Percentiles rank a stretch among this genome's conserved stretches.
phyloP scores from a whole-genome alignment of 371 early-diverging fungal species.

The Mucor piriformis region DNA sequence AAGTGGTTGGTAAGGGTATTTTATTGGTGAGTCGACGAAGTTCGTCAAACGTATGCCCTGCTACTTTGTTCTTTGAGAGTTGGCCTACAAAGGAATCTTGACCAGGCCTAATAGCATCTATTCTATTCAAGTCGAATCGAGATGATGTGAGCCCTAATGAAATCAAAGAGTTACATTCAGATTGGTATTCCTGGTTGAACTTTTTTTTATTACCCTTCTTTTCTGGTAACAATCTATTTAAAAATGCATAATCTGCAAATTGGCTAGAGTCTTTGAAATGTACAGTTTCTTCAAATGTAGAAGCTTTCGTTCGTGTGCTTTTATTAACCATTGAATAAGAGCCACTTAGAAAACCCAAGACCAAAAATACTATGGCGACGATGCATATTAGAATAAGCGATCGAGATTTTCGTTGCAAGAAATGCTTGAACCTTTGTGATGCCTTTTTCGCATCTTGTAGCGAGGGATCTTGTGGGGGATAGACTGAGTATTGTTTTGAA shows the following conservation, averaged over 20 bases:
- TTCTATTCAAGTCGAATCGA: not conserved
- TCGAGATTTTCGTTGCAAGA: not conserved
- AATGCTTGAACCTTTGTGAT: not conserved
- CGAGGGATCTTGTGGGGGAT: conserved; percentile 5
- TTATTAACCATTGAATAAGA: not conserved
- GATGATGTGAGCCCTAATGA: not conserved
- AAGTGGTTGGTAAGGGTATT: conserved; percentile 1
- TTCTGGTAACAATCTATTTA: conserved; percentile 25
- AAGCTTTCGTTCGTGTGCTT: not conserved
- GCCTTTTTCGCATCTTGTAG: not conserved
- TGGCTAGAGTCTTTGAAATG: conserved; percentile 29
- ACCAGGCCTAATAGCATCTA: conserved; percentile 1
- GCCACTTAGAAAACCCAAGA: not conserved
- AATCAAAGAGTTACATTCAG: not conserved
- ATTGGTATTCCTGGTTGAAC: not conserved
- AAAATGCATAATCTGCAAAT: conserved; percentile 33
- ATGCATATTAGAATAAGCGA: not conserved
- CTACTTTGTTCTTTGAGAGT: not conserved
- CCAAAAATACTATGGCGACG: not conserved
- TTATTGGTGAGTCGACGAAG: conserved; percentile 19
- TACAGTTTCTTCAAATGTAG: not conserved
- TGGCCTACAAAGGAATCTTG: not conserved
- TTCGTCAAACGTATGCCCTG: conserved; percentile 32
- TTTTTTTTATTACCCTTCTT: conserved; percentile 8
- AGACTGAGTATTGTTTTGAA: conserved; percentile 8